phyloP scores from a whole-genome alignment of 495 filamentous ascomycete genomes.

The Penicillium riverlandense region DNA sequence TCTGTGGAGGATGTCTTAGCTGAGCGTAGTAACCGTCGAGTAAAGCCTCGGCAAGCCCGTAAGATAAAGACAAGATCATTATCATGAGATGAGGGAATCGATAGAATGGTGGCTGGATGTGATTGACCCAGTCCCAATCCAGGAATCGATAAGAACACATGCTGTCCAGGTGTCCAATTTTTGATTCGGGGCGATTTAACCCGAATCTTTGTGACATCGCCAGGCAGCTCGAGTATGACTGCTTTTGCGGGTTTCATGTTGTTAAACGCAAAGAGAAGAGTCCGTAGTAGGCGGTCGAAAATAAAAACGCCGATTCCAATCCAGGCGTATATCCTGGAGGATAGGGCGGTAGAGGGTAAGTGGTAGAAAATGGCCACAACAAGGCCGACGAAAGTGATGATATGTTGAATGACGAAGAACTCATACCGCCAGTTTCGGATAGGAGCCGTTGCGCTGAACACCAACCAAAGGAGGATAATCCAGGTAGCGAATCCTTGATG shows the following conservation, averaged over 20 bases:
- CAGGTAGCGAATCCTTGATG: constrained; percentile 68
- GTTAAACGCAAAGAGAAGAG: too few relatives aligned
- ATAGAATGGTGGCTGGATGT: constrained; percentile 9
- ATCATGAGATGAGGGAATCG: constrained; percentile 5
- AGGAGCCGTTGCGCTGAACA: constrained; percentile 59
- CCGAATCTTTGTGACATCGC: constrained; percentile 17
- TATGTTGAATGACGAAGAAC: constrained; percentile 75
- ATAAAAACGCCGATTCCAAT: constrained; percentile 62
- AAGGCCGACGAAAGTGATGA: constrained; percentile 60
- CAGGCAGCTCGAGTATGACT: constrained; percentile 31
- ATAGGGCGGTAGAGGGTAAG: constrained; percentile 40
- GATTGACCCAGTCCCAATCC: constrained; percentile 6
- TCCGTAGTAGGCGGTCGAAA: constrained; percentile 48
- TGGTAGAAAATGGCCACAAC: constrained; percentile 59
- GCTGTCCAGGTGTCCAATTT: constrained; percentile 5
- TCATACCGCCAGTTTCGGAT: constrained; percentile 67
- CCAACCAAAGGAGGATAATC: constrained; percentile 65
- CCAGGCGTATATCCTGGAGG: constrained; percentile 52
- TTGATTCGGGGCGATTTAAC: constrained; percentile 1
- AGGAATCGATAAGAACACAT: constrained; percentile 6
- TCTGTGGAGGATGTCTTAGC: constrained; percentile 1
- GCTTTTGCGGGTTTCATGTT: too few relatives aligned
- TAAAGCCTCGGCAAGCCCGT: constrained; percentile 6
- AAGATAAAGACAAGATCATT: constrained; percentile 8
- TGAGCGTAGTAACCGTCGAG: constrained; percentile 1